A percentile compares a stretch with the other conserved stretches of the same genome.
These are phyloP conservation scores for Colletotrichum higginsianum DNA, from an alignment of 2,329 filamentous ascomycete genomes.

Conservation along the genomic window DNA sequence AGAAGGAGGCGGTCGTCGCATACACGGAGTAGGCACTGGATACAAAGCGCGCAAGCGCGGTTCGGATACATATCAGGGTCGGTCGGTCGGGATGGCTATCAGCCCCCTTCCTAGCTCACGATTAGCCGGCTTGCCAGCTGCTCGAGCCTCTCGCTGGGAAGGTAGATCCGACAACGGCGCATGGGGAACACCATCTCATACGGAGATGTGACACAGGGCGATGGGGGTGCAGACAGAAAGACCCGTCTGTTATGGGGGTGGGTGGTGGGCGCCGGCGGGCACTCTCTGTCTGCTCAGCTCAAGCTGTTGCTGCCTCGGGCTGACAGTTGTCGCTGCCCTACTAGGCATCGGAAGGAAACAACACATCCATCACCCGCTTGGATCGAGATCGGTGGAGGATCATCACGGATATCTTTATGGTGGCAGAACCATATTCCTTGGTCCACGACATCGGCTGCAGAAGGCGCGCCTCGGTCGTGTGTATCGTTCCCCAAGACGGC, in stretches of 20 bases:
- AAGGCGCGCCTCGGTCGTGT: conserved; percentile 8
- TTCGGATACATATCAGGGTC: conserved; percentile 9
- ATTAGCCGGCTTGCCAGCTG: conserved; percentile 31
- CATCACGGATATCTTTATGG: neutral
- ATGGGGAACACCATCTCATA: conserved; percentile 19
- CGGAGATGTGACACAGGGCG: conserved; percentile 17
- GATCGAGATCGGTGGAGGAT: neutral
- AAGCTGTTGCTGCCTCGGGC: neutral
- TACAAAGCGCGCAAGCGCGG: conserved; percentile 27
- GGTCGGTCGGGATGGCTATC: neutral
- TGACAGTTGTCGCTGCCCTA: neutral
- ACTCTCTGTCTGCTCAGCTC: neutral
- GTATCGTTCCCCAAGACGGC: conserved; percentile 13
- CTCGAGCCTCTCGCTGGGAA: conserved; percentile 13
- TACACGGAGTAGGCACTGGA: conserved; percentile 28
- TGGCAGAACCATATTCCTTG: neutral
- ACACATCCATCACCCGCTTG: neutral
- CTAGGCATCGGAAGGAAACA: neutral
- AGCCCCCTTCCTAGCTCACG: conserved; percentile 15
- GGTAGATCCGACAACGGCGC: conserved; percentile 31
- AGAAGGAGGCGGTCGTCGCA: conserved; percentile 4
- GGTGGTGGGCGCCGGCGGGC: neutral
- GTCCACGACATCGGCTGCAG: conserved; percentile 2
- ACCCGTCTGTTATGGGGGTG: neutral
- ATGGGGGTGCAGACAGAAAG: conserved; percentile 3